Evolutionary conservation across 768 basidiomycete genomes (phyloP).

Genomic region (Boletus rubescentipes): DNA sequence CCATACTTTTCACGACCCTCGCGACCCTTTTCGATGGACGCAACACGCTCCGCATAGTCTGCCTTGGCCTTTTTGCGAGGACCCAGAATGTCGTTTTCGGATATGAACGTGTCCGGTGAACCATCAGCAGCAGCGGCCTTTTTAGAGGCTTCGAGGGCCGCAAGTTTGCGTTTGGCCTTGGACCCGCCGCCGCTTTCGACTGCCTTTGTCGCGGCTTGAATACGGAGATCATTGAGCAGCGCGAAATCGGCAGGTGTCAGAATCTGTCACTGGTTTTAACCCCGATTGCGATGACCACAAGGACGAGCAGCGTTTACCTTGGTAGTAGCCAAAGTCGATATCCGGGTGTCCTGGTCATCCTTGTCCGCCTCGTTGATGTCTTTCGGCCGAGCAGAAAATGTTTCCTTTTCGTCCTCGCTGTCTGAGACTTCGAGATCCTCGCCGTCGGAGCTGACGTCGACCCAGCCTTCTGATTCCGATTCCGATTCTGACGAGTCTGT

Average conservation of each 20-base stretch:
- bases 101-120: conserved; percentile 58
- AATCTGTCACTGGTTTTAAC: conserved; percentile 53
- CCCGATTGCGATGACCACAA: neutral
- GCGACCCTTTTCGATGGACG: conserved; percentile 86
- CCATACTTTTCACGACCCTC: conserved; percentile 95
- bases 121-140: conserved; percentile 50
- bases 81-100: conserved; percentile 90
- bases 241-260: conserved; percentile 97
- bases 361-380: conserved; percentile 1
- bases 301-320: conserved; percentile 48
- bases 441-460: conserved; percentile 70
- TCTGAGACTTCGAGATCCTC: conserved; percentile 77
- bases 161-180: conserved; percentile 87
- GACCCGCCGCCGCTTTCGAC: conserved; percentile 70
- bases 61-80: conserved; percentile 92
- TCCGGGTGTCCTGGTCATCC: conserved; percentile 34
- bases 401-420: conserved; percentile 69
- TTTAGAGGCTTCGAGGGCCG: conserved; percentile 70
- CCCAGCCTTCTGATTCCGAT: conserved; percentile 71
- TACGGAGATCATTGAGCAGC: conserved; percentile 81
- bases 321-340: conserved; percentile 74
- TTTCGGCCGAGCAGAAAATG: neutral
- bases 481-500: conserved; percentile 62
- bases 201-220: conserved; percentile 71
- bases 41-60: conserved; percentile 91